Base-by-base conservation (phyloP, 441 rosid genomes). In the Erodium moschatum region DNA sequence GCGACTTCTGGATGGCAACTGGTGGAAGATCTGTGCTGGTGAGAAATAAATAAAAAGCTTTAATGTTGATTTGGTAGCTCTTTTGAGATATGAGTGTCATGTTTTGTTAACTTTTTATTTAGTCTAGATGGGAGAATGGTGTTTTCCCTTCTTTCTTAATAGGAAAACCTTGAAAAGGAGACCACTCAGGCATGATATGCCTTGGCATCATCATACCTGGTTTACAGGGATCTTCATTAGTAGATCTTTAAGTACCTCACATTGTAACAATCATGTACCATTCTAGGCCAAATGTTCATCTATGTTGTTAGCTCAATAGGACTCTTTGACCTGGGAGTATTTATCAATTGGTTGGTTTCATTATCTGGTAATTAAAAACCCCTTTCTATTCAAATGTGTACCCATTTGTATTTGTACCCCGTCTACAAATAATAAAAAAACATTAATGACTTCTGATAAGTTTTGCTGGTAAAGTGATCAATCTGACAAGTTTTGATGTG, bases 11-110 rank as follows among this genome's bases (percentile, higher is more conserved):
- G 97, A 94, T 88, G 90, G 73, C 91, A 79, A 80, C 77, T 76
- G 82, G 96, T 72, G 96, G 85, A 75, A 85, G 76, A 81, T 75
- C 87, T 54, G 69, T 72, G 70, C 67, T 94, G 97, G 97, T 92
- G 78, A 89, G 97, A 29, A 64, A 64, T 7, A 68, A 56, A 42
- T 38, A 38, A 50, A 56, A 69, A 60, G 12, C 11, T 64, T 62
- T 24, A 21, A 24, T 46, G 24, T 8, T 54, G 5, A 54, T 54
- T 16, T 54, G 18, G 61, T 5, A 16, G 61, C 21, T 16, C 11
- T 54, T 54, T 54, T 16, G 10, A 16, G 21, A 8, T 54, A 16
- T 54, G 9, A 18, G 6, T 54, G 16, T 54, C 61, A 54, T 16
- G 61, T 16, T 16, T 54, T 52, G 12, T 3, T 10, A 44, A 10